Conservation (phyloP, 768 basidiomycete species). For the Flagelloscypha sp. region DNA sequence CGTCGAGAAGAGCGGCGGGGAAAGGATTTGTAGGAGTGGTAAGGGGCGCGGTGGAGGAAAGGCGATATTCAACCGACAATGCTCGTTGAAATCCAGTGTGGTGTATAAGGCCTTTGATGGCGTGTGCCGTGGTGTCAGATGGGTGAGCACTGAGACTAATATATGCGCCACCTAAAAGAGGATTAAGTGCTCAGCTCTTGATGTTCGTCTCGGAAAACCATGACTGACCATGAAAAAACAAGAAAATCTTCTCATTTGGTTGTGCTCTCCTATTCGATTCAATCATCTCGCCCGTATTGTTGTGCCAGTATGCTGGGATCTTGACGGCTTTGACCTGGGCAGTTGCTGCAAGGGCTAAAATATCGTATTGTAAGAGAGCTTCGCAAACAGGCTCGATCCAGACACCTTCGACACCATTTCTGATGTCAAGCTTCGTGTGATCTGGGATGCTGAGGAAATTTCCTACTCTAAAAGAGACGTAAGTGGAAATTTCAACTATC, state of each 20-base stretch:
- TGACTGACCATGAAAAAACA: no score
- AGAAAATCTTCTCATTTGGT: slow-evolving; percentile 48
- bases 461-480: no score
- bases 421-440: no score
- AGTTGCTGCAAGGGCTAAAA: slow-evolving; percentile 30
- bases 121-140: slow-evolving; percentile 15
- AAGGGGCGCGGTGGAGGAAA: slow-evolving; percentile 20
- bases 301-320: slow-evolving; percentile 52
- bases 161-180: slow-evolving; percentile 26
- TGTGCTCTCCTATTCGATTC: slow-evolving; percentile 28
- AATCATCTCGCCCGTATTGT: slow-evolving; percentile 30
- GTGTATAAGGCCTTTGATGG: slow-evolving; percentile 21
- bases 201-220: no score
- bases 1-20: slow-evolving; percentile 42
- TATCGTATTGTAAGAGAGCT: slow-evolving; percentile 31
- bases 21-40: slow-evolving; percentile 29
- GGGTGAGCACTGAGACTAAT: slow-evolving; percentile 25
- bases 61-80: slow-evolving; percentile 40
- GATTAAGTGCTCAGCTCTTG: no score
- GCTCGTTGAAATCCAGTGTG: slow-evolving; percentile 16
- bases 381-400: slow-evolving; percentile 30
- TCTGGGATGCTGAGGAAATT: no score
- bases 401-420: slow-evolving; percentile 18
- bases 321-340: slow-evolving; percentile 32
- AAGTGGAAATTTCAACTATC: no score